These are phyloP conservation scores for Citrus sinensis DNA, from an alignment of 345 rosid genomes.

Conservation along the genomic window DNA sequence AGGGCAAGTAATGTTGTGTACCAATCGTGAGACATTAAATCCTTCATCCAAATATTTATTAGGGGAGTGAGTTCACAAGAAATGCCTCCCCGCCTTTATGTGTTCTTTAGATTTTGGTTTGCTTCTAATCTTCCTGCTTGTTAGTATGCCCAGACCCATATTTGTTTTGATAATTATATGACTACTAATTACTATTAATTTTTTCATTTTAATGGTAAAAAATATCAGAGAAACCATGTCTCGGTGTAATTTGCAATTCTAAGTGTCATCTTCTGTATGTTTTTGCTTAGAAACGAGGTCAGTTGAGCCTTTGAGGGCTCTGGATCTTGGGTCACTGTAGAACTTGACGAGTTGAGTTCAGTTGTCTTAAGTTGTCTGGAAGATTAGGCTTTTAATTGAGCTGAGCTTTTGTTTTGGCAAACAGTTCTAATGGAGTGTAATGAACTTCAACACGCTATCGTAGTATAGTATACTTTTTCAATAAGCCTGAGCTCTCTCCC, in stretches of 20 bases:
- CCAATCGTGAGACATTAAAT: neutral
- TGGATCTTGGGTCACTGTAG: neutral
- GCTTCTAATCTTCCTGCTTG: neutral
- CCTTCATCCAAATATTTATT: neutral
- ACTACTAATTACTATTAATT: neutral
- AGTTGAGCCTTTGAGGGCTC: neutral
- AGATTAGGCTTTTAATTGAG: too few species aligned
- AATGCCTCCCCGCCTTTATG: neutral
- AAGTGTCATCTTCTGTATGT: neutral
- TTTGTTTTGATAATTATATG: neutral
- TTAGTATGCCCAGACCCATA: neutral
- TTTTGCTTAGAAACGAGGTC: neutral
- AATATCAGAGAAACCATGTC: neutral
- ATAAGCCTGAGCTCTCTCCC: too few species aligned
- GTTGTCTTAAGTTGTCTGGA: too few species aligned
- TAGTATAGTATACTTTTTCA: too few species aligned
- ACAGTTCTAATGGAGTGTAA: neutral
- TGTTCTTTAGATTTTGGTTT: neutral
- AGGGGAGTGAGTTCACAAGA: neutral
- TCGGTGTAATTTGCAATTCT: neutral
- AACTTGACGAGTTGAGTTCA: too few species aligned
- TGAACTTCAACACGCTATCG: neutral
- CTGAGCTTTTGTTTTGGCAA: neutral
- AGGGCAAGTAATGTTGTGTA: constrained; percentile 14
- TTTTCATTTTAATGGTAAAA: neutral